Evolutionary conservation across 257 asterid species (phyloP), one percentile per base, ranked within the genome.

Genomic region (Mitragyna speciosa): DNA sequence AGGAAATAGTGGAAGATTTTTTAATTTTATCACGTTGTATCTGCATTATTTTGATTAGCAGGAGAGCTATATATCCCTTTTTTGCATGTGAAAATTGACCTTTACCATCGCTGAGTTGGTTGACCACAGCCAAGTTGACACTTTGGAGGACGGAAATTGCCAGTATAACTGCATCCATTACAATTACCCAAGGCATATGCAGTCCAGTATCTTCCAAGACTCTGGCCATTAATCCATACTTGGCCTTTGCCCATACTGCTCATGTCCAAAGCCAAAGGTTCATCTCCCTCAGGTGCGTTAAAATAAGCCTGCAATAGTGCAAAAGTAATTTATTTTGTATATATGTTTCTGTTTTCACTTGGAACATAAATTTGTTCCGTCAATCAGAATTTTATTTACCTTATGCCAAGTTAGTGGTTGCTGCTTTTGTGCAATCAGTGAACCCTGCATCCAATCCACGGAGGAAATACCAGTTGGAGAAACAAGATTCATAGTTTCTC

Each of bases 211-310:
- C 99, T 85, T 77, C 99, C 97, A 16, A 95, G 87, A 78, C 97
- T 92, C 79, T 90, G 90, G 43, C 98, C 97, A 43, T 95, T 95
- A 30, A 93, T 88, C 99, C 99, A 95, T 11, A 95, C 81, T 83
- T 93, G 94, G 76, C 98, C 98, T 87, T 93, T 94, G 49, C 98
- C 96, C 98, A 95, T 93, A 86, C 97, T 92, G 72, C 88, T 83
- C 97, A 95, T 88, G 89, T 95, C 98, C 87, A 95, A 78, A 75
- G 97, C 98, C 89, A 95, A 88, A 9, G 98, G 97, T 79, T 95
- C 98, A 31, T 90, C 91, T 82, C 97, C 98, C 15, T 84, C 88
- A 17, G 98, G 98, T 45, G 90, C 89, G 67, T 90, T 77, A 76
- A 95, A 95, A 78, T 82, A 87, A 80, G 98, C 93, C 98, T 95